Evolutionary conservation across 257 asterid species (phyloP).

Genomic region (Misopates orontium): DNA sequence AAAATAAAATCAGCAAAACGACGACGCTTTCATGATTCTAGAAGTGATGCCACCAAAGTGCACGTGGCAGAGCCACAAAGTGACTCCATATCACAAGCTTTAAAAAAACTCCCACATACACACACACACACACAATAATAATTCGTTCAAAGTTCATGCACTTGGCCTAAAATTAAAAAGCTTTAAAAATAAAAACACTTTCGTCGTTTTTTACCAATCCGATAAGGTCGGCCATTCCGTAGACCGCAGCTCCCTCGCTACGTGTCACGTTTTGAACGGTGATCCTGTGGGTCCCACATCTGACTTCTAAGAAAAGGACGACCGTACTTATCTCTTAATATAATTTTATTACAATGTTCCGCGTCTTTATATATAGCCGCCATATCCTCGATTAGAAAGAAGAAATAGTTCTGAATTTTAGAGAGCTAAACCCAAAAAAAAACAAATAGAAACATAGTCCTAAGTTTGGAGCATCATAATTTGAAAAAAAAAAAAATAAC

Average conservation of each 20-base stretch:
- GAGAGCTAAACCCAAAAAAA: background rate
- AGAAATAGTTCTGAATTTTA: constrained; percentile 20
- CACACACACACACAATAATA: constrained; percentile 9
- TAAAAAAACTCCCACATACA: background rate
- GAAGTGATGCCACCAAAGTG: background rate
- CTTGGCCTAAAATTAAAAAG: constrained; percentile 25
- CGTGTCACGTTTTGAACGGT: constrained; percentile 57
- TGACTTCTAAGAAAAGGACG: constrained; percentile 41
- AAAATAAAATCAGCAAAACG: too few species aligned
- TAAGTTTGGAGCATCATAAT: background rate
- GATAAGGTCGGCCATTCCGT: constrained; percentile 61
- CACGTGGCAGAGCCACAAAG: constrained; percentile 2
- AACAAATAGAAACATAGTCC: background rate
- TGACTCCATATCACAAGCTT: background rate
- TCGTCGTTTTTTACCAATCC: constrained; percentile 24
- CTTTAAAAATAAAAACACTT: constrained; percentile 11
- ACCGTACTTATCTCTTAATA: constrained; percentile 46
- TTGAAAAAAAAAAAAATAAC: too few species aligned
- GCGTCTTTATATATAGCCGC: constrained; percentile 44
- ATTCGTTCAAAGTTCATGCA: constrained; percentile 42
- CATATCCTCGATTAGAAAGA: constrained; percentile 14
- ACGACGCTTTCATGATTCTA: background rate
- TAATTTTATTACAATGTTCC: background rate
- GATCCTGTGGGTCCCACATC: constrained; percentile 34
- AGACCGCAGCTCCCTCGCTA: constrained; percentile 32